Percentiles rank a stretch among this genome's conserved stretches.
Evolutionary conservation across 768 basidiomycete species (phyloP).

Genomic region (Lactarius pseudohatsudake): DNA sequence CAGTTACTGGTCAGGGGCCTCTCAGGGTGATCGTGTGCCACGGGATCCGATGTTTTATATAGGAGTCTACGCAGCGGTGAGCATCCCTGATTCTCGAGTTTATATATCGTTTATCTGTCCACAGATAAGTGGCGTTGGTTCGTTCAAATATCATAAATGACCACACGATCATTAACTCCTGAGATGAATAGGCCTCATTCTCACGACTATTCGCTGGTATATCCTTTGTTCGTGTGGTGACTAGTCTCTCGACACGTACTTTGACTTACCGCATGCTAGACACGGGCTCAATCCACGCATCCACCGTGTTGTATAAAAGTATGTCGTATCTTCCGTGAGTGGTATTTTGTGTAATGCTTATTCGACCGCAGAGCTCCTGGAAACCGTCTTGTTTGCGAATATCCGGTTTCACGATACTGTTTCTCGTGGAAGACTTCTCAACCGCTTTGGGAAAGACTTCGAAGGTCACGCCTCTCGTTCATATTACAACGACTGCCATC

Average conservation of each 20-base stretch:
- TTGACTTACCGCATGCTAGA: conserved; percentile 41
- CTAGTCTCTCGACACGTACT: neutral
- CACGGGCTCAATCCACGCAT: conserved; percentile 79
- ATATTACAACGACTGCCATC: neutral
- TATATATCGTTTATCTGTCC: neutral
- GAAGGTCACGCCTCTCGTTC: conserved; percentile 47
- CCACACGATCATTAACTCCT: neutral
- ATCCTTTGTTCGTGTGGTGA: conserved; percentile 58
- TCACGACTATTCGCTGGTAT: conserved; percentile 65
- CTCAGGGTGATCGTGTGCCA: conserved; percentile 29
- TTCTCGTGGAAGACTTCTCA: conserved; percentile 78
- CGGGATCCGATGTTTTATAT: conserved; percentile 55
- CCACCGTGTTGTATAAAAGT: conserved; percentile 74
- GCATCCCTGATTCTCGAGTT: conserved; percentile 26
- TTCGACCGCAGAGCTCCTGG: conserved; percentile 52
- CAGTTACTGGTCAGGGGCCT: conserved; percentile 44
- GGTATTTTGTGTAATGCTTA: conserved; percentile 15
- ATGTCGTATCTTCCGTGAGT: neutral
- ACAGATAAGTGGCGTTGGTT: conserved; percentile 21
- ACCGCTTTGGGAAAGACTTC: conserved; percentile 89
- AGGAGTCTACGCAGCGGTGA: conserved; percentile 64
- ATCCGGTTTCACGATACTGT: conserved; percentile 94
- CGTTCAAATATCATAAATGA: conserved; percentile 1
- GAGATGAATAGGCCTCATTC: conserved; percentile 44
- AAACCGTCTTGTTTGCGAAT: conserved; percentile 81